A percentile compares a stretch with the other conserved stretches of the same genome.
Evolutionary conservation across 306 rosid species (phyloP).

Genomic region (Vigna hirtella): DNA sequence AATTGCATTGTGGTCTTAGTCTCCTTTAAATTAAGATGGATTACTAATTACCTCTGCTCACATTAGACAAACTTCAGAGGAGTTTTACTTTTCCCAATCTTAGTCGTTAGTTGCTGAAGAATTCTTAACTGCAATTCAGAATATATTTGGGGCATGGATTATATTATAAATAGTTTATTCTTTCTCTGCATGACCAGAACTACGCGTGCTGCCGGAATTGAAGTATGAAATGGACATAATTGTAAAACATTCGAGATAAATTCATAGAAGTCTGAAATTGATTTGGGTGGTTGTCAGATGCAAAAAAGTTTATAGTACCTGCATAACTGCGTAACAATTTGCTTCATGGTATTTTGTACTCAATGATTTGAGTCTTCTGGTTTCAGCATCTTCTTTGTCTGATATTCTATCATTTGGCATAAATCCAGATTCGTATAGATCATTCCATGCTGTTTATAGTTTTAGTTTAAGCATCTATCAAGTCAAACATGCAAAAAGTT

Average conservation of each 20-base stretch:
- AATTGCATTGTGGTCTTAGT: background rate
- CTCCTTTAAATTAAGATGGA: background rate
- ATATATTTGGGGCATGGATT: conserved; percentile 9
- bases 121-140: conserved; percentile 8
- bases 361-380: conserved; percentile 22
- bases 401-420: background rate
- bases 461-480: background rate
- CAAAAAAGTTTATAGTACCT: conserved; percentile 20
- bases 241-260: conserved; percentile 19
- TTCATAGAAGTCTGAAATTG: conserved; percentile 17
- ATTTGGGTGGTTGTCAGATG: conserved; percentile 5
- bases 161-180: conserved; percentile 18
- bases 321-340: conserved; percentile 7
- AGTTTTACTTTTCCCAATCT: background rate
- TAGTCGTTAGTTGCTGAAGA: conserved; percentile 29
- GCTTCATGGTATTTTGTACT: conserved; percentile 15
- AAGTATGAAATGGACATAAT: conserved; percentile 3
- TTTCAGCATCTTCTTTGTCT: conserved; percentile 29
- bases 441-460: background rate
- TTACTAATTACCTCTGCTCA: background rate
- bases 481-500: conserved; percentile 5
- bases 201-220: background rate
- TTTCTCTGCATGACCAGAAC: conserved; percentile 35
- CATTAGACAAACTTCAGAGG: background rate
- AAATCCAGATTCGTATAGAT: conserved; percentile 36